phyloP scores from a whole-genome alignment of 139 green algal genomes.

The Zygnema cylindricum region DNA sequence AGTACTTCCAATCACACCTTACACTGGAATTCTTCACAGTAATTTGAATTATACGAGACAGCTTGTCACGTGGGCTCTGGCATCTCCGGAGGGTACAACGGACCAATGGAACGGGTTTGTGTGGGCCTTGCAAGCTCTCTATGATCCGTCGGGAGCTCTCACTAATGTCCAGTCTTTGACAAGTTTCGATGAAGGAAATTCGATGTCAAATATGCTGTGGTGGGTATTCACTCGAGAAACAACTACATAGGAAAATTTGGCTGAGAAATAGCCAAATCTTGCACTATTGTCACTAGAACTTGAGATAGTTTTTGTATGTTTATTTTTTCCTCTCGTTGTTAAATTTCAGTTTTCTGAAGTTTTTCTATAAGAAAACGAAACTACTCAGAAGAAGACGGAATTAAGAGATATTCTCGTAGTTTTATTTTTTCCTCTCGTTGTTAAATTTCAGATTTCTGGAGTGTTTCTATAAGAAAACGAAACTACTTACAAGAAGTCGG shows the following conservation, averaged over 20 bases:
- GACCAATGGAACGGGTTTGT: slow-evolving; percentile 53
- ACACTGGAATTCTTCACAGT: slow-evolving; percentile 30
- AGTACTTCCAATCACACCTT: slow-evolving; percentile 57
- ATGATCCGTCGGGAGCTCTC: slow-evolving; percentile 31
- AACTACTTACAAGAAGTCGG: neutral
- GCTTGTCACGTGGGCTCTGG: slow-evolving; percentile 45
- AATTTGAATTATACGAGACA: slow-evolving; percentile 30
- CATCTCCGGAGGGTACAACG: neutral
- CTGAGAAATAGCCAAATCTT: neutral
- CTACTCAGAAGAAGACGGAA: no score
- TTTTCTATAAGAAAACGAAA: no score
- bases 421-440: neutral
- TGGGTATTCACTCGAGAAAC: slow-evolving; percentile 25
- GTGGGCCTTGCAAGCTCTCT: slow-evolving; percentile 53
- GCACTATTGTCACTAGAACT: no score
- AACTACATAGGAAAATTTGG: neutral
- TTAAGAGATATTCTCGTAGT: no score
- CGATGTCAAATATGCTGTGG: slow-evolving; percentile 49
- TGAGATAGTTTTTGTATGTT: no score
- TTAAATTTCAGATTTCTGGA: no score
- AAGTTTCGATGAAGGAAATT: slow-evolving; percentile 51
- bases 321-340: no score
- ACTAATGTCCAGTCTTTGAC: slow-evolving; percentile 21
- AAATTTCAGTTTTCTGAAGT: no score
- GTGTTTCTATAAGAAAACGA: neutral